Evolutionary conservation across 176 grass and related monocot genomes (phyloP), one percentile per base, ranked within the genome.

Genomic region (Eleusine coracana): DNA sequence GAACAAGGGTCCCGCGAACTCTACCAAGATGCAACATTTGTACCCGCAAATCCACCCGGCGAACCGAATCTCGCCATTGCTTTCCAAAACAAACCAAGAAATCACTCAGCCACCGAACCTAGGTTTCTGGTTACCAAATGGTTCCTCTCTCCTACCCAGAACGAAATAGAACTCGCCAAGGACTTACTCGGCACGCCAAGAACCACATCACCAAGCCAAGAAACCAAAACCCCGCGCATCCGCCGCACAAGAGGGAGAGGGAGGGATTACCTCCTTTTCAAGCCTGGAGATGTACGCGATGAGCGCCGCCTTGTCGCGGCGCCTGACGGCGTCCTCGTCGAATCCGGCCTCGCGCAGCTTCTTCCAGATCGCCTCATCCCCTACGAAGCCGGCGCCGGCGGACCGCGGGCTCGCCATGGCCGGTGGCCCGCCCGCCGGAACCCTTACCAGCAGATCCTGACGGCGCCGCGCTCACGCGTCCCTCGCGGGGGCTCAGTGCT

Each of bases 301-400:
- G 5, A 99, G 78, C 8, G 89, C 80, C 21, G 89, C 83, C 90
- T 99, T 99, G 73, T 96, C 93, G 39, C 84, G 92, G 51, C 80
- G 77, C 82, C 78, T 93, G 68, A 99, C 74, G 12, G 91, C 78
- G 37, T 96, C 93, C 88, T 99, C 96, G 83, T 94, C 93, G 73
- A 99, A 85, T 18, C 96, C 96, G 0, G 91, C 91, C 23, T 92
- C 96, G 13, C 80, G 73, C 7, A 99, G 85, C 73, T 92, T 92
- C 77, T 80, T 86, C 96, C 96, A 96, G 74, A 99, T 95, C 87
- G 91, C 91, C 29, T 99, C 96, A 65, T 92, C 91, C 61, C 74
- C 80, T 9, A 36, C 71, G 8, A 55, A 55, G 44, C 41, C 70
- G 74, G 37, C 39, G 46, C 63, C 54, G 37, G 73, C 78, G 80